phyloP scores from a whole-genome alignment of 768 basidiomycete genomes.

The Boletus coccyginus region DNA sequence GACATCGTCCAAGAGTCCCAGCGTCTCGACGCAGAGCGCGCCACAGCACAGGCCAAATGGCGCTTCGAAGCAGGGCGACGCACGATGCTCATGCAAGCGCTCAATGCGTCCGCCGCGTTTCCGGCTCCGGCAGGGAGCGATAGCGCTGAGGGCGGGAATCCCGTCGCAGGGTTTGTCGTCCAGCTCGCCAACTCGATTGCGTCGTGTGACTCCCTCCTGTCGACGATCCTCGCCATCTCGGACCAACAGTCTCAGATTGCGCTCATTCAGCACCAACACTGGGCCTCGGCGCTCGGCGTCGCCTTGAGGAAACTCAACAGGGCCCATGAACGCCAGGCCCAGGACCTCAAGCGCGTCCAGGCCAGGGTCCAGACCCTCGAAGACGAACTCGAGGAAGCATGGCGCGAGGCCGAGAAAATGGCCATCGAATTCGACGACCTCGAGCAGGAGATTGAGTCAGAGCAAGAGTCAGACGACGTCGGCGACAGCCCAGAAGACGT shows the following conservation, averaged over 20 bases:
- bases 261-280: slow-evolving; percentile 60
- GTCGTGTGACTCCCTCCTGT: slow-evolving; percentile 55
- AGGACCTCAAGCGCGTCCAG: slow-evolving; percentile 51
- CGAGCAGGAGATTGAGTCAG: slow-evolving; percentile 33
- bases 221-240: slow-evolving; percentile 52
- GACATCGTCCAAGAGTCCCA: slow-evolving; percentile 58
- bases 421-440: slow-evolving; percentile 70
- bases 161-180: slow-evolving; percentile 42
- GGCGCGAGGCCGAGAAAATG: slow-evolving; percentile 72
- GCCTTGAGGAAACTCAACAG: slow-evolving; percentile 78
- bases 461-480: slow-evolving; percentile 1
- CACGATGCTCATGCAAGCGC: slow-evolving; percentile 68
- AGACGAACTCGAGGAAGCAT: slow-evolving; percentile 75
- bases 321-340: slow-evolving; percentile 63
- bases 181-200: slow-evolving; percentile 61
- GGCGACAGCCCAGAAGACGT: no score
- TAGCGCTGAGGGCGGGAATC: slow-evolving; percentile 17
- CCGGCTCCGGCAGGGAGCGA: neutral
- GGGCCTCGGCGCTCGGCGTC: slow-evolving; percentile 73
- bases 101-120: slow-evolving; percentile 30
- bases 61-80: slow-evolving; percentile 64
- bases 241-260: slow-evolving; percentile 68
- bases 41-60: slow-evolving; percentile 59
- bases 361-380: slow-evolving; percentile 53
- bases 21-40: slow-evolving; percentile 51